Percentiles rank a stretch among this genome's conserved stretches.
phyloP scores from a whole-genome alignment of 2,329 filamentous ascomycete species.

The Tolypocladium sp. region DNA sequence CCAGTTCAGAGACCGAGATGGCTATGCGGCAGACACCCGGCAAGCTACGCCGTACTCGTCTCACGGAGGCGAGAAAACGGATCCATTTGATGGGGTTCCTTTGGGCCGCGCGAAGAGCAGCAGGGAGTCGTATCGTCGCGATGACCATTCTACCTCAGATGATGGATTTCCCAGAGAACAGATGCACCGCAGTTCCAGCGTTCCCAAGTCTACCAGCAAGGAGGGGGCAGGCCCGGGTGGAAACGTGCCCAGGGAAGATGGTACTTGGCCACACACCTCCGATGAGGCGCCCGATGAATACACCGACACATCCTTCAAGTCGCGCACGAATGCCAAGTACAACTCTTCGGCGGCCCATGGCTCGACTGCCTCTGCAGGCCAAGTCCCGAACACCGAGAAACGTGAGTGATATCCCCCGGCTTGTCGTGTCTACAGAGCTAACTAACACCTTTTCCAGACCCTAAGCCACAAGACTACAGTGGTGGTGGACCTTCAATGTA shows the following conservation, averaged over 20 bases:
- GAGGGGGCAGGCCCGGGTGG: not conserved
- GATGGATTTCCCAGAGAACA: slow-evolving; percentile 10
- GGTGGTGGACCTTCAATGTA: slow-evolving; percentile 37
- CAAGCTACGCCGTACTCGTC: slow-evolving; percentile 48
- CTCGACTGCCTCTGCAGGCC: not conserved
- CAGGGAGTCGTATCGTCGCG: slow-evolving; percentile 23
- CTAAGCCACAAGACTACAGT: not conserved
- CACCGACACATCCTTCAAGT: not conserved
- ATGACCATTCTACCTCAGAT: slow-evolving; percentile 13
- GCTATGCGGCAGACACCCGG: slow-evolving; percentile 33
- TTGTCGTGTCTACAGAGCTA: not conserved
- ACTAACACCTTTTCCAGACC: not conserved
- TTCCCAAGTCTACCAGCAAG: slow-evolving; percentile 13
- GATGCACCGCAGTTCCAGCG: slow-evolving; percentile 21
- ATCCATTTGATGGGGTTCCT: slow-evolving; percentile 41
- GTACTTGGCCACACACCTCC: not conserved
- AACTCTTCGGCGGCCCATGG: not conserved
- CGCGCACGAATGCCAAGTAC: not conserved
- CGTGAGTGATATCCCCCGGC: not conserved
- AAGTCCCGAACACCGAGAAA: not conserved
- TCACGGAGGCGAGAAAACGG: slow-evolving; percentile 49
- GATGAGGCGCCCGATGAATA: not conserved
- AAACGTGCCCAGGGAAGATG: not conserved
- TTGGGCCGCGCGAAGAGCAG: slow-evolving; percentile 38
- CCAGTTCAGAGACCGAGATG: slow-evolving; percentile 32